Evolutionary conservation across 345 rosid genomes (phyloP), one percentile per base, ranked within the genome.

Genomic region (Raphanus raphanistrum): DNA sequence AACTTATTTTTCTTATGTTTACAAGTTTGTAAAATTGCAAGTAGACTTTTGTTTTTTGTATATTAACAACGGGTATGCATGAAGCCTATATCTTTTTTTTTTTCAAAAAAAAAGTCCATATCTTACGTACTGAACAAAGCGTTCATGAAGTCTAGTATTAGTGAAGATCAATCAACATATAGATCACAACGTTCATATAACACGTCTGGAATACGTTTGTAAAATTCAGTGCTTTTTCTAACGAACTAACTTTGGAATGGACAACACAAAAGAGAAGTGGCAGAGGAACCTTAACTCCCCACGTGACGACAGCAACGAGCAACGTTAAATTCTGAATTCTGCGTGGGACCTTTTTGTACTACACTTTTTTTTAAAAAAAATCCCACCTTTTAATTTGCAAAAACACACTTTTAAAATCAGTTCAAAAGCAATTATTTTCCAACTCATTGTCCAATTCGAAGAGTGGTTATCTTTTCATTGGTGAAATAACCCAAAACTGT

Each of bases 301-400:
- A 76, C 73, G 73, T 76, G 79, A 76, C 73, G 52, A 43, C 52
- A 45, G 4, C 26, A 67, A 75, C 60, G 73, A 67, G 61, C 79
- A 75, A 59, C 62, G 62, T 45, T 76, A 43, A 59, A 48, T 58
- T 68, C 5, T 32, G 16, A 33, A 52, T 27, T 55, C 26, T 55
- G 0, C 11, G 63, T 76, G 27, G 75, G 68, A 17, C 25, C 64
- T 43, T 33, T 76, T 67, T 25, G 15, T 61, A 50, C 7, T 76
- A 62, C 75, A 61, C 6, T 62, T 62, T 21, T 76, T 45, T 32
- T 76, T 35, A 21, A 21, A 21, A 21, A 21, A 21, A 21, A 21
- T 21, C 21, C 33, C 41, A 76, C 43, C 59, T 69, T 31, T 62
- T n/a, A 8, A 3, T 68, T 76, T 61, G 29, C 41, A 43, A 17